phyloP scores from a whole-genome alignment of 345 rosid species.

The Balakata baccata region DNA sequence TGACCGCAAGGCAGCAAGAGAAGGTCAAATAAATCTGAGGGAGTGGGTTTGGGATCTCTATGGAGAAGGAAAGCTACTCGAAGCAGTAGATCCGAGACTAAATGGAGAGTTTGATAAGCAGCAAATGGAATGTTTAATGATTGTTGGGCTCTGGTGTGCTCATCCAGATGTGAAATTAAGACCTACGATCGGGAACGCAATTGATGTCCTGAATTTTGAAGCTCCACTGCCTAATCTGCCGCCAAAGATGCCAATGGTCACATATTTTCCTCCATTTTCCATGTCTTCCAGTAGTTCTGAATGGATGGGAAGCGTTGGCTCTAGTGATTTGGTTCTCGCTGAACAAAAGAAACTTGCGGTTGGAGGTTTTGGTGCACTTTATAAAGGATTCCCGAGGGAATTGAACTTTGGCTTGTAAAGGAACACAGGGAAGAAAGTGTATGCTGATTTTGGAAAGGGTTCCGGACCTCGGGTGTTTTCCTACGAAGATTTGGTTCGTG shows the following conservation, averaged over 20 bases:
- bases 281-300: background rate
- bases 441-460: background rate
- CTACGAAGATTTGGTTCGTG: no score
- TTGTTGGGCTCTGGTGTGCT: conserved; percentile 18
- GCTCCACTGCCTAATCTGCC: conserved; percentile 1
- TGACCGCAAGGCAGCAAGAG: background rate
- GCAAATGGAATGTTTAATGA: conserved; percentile 1
- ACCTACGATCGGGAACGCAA: background rate
- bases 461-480: background rate
- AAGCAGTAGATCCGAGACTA: conserved; percentile 9
- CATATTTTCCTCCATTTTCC: background rate
- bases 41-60: conserved; percentile 10
- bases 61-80: conserved; percentile 4
- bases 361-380: no score
- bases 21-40: background rate
- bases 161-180: background rate
- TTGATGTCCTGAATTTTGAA: background rate
- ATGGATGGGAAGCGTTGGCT: no score
- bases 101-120: background rate
- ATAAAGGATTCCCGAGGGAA: no score
- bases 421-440: no score
- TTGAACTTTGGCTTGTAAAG: no score
- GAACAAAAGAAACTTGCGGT: no score
- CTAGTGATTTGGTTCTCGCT: no score
- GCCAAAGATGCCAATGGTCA: background rate